Base-by-base conservation (phyloP, 371 early-diverging fungal species). In the Actinomucor elegans region DNA sequence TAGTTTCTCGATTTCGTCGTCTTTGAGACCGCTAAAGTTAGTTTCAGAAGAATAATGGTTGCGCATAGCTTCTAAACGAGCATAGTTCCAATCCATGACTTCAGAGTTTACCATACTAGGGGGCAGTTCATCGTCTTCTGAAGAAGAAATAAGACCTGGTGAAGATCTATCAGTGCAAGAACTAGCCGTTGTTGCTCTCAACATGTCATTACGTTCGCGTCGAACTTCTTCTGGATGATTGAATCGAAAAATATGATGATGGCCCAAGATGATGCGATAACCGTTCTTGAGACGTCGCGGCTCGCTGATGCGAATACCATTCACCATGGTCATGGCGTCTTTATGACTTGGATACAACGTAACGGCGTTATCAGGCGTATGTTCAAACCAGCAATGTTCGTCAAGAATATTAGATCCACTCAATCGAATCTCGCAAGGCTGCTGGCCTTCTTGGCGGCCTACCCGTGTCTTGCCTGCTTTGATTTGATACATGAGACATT, bases 141-240 rank as follows among this genome's bases (percentile, higher is more conserved):
- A 20, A 7, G 21, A 21, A 24, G 18, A 8, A 8, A 41, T 20
- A 6, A 29, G 24, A 8, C 24, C 34, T 12, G 42, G 26, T 0
- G 48, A 52, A 11, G 55, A 44, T 10, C 38, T 35, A 26, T 44
- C 33, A 2, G 56, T 47, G 41, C 59, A 51, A 21, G 57, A 38
- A 33, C 52, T 57, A 5, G 57, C 57, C 0, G 62, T 60, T 0
- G 53, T 61, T 1, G 48, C 35, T 52, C 69, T 62, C 28, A 67
- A 49, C n/a, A 68, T 61, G 34, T 80, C 82, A 21, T 76, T 82
- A 5, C 88, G 70, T 53, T 92, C 93, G n/a, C 75, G 66, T 14
- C 92, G 81, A 2, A 86, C 91, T 66, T 93, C 92, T 50, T 85
- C 89, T 1, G 96, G 96, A 64, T 96, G 83, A 52, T 88, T 91